Base-by-base conservation (phyloP, 1,139 yeast genomes). In the Nakaseomyces delphensis region DNA sequence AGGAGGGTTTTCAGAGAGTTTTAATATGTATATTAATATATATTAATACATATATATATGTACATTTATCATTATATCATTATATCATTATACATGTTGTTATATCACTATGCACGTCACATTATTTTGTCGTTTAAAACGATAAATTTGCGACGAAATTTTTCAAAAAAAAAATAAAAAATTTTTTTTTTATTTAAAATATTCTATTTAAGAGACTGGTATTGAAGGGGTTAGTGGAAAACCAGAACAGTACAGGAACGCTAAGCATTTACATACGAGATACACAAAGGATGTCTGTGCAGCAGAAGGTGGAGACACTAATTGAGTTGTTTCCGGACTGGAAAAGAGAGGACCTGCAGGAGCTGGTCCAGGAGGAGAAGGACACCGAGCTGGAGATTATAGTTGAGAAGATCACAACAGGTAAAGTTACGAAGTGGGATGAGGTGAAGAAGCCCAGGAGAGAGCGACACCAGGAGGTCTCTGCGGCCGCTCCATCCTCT, bases 251-350 rank as follows among this genome's bases (percentile, higher is more conserved):
- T 6, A 29, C 32, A n/a, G 19, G 15, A 14, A 29, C 8, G n/a
- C n/a, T n/a, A n/a, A n/a, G n/a, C n/a, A n/a, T 14, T 7, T 14
- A 15, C 8, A 29, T 14, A 31, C 5, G 10, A 31, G 3, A 10
- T 19, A 18, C 14, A 29, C 13, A 20, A 6, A 21, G 4, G 16
- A 20, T 21, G 37, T 33, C 37, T 20, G 37, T 33, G 18, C 37
- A 33, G 14, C 25, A 33, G 25, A 71, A 74, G 53, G 69, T 86
- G 55, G 66, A 71, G 48, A 75, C 83, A 40, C 74, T 91, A 57
- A 67, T 73, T 44, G 97, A 91, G 63, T 71, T 91, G 71, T 89
- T 91, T 69, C 95, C 96, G 35, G 96, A 85, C 60, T 91, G 98
- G 98, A 77, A 85, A 45, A 71, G 75, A 43, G 95, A 84, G 37